Evolutionary conservation across 83 land plant species (phyloP).

Genomic region (Diphasiastrum complanatum): DNA sequence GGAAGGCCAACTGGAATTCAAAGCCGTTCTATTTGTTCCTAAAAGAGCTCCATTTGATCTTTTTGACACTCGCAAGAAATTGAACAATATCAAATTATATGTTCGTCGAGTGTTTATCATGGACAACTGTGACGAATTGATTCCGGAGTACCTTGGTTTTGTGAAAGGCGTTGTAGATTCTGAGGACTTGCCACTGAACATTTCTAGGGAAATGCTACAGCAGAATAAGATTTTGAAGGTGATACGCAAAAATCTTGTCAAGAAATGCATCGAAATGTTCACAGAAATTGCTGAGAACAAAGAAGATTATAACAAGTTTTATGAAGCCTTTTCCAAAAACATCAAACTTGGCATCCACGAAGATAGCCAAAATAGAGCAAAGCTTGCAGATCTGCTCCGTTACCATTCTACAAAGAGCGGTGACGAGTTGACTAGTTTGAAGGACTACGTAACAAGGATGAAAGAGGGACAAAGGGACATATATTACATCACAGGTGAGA

Average conservation of each 20-base stretch:
- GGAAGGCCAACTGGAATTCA: slow-evolving; percentile 74
- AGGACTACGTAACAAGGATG: slow-evolving; percentile 63
- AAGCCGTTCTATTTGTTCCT: slow-evolving; percentile 65
- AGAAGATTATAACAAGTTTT: slow-evolving; percentile 48
- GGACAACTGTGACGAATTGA: slow-evolving; percentile 54
- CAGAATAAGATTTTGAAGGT: slow-evolving; percentile 59
- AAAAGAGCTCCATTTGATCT: slow-evolving; percentile 78
- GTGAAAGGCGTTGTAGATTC: slow-evolving; percentile 52
- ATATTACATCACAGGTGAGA: slow-evolving; percentile 50
- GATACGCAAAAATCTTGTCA: slow-evolving; percentile 50
- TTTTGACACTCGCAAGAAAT: slow-evolving; percentile 62
- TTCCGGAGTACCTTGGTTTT: slow-evolving; percentile 50
- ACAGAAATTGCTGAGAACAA: slow-evolving; percentile 53
- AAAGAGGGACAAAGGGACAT: slow-evolving; percentile 55
- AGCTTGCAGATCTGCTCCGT: slow-evolving; percentile 48
- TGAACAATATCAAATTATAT: slow-evolving; percentile 56
- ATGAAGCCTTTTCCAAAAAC: slow-evolving; percentile 46
- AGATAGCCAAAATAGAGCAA: slow-evolving; percentile 55
- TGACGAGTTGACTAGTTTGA: slow-evolving; percentile 55
- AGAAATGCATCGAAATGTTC: slow-evolving; percentile 49
- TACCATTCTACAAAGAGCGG: slow-evolving; percentile 60
- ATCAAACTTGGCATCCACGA: slow-evolving; percentile 57
- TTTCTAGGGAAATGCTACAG: slow-evolving; percentile 50
- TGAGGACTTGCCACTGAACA: slow-evolving; percentile 48
- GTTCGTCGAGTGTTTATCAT: slow-evolving; percentile 47